These are phyloP conservation scores for Spirogloea muscicola DNA, from an alignment of 139 green algal species.

Conservation along the genomic window DNA sequence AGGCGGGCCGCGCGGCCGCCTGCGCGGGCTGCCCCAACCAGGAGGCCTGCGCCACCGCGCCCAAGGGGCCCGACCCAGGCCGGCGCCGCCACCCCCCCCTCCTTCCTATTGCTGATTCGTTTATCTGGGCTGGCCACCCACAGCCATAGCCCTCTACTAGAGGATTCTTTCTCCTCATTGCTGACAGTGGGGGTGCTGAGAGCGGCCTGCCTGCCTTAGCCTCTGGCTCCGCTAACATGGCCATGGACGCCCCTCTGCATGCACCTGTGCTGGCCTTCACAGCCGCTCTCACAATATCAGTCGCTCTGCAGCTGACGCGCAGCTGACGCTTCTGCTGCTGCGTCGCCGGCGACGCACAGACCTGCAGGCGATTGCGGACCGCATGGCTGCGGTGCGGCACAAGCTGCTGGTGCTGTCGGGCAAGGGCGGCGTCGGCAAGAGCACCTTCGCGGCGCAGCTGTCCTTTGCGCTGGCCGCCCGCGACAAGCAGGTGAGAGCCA, in stretches of 20 bases:
- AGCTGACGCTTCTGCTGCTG: not conserved
- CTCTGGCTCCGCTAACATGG: not conserved
- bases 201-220: not conserved
- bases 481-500: constrained; percentile 45
- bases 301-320: not conserved
- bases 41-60: constrained; percentile 73
- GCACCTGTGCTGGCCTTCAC: not conserved
- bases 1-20: constrained; percentile 71
- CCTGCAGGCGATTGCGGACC: constrained; percentile 64
- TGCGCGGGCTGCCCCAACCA: constrained; percentile 95
- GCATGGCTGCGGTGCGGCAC: constrained; percentile 76
- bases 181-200: too few relatives aligned
- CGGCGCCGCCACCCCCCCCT: not conserved
- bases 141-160: not conserved
- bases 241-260: not conserved
- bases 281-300: not conserved
- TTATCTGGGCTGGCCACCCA: not conserved
- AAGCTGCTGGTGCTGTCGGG: constrained; percentile 93
- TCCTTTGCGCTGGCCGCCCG: constrained; percentile 72
- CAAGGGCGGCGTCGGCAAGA: constrained; percentile 98
- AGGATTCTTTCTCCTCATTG: not conserved
- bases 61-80: constrained; percentile 83
- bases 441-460: constrained; percentile 88
- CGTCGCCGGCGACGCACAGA: too few relatives aligned
- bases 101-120: not conserved